Base-by-base conservation (phyloP, 2,329 filamentous ascomycete species). In the Boeremia exigua region DNA sequence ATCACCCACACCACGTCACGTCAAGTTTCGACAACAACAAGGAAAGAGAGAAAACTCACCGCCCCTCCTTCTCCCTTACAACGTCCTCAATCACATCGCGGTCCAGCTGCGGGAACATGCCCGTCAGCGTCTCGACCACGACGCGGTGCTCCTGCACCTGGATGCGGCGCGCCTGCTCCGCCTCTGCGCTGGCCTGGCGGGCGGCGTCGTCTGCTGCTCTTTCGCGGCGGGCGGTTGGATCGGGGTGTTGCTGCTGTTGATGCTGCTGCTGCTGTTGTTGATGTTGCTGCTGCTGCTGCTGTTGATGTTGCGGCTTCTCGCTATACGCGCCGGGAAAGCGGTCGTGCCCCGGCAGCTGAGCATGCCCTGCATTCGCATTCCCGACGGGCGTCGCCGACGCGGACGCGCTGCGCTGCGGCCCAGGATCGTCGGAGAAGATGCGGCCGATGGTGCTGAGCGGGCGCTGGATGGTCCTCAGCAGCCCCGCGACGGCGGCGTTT, bases 61-160 rank as follows among this genome's bases (percentile, higher is more conserved):
- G 86, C 72, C 95, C 96, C 77, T 97, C 89, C 78, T 99, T 97
- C 79, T 96, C 87, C 74, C 94, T 88, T 25, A 99, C 95, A 36
- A 99, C 95, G 78, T 99, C 95, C 68, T 93, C 93, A 71, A 99
- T 98, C 33, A 99, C 85, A 44, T 99, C 96, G 68, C 87, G 86
- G 75, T 99, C 95, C 46, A 99, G 80, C 71, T 96, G 92, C 0
- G 95, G 95, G 74, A 99, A 99, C 95, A 99, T 99, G 66, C 92
- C 90, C 43, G 91, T 88, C 54, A 99, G 79, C 32, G 95, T 98
- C 77, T 98, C 95, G 2, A 98, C 94, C 7, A 99, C 88, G 66
- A 92, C 94, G 49, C 86, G 82, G 76, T 98, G 93, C 80, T 99
- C 95, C 51, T 89, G 88, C 32, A 87, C 83, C 64, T 95, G 88